phyloP scores from a whole-genome alignment of 768 basidiomycete genomes.

The Cantharellus anzutake region DNA sequence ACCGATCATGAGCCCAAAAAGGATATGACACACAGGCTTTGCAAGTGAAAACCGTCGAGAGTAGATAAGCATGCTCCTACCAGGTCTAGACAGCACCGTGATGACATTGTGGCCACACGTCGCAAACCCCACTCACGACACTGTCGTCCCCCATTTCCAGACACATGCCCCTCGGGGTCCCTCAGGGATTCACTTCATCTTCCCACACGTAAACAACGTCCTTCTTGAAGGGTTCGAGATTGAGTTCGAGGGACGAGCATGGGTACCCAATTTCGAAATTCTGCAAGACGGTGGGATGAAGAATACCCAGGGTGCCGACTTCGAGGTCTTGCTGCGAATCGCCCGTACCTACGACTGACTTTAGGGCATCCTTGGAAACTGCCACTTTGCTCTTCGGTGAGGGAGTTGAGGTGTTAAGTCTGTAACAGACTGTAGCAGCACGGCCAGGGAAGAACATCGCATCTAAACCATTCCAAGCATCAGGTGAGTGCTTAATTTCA shows the following conservation, averaged over 20 bases:
- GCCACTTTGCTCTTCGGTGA: conserved; percentile 13
- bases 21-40: too few relatives aligned
- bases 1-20: too few relatives aligned
- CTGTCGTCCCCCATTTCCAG: too few relatives aligned
- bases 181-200: not conserved
- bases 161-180: too few relatives aligned
- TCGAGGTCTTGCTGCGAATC: conserved; percentile 31
- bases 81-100: too few relatives aligned
- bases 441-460: conserved; percentile 89
- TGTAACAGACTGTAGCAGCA: conserved; percentile 81
- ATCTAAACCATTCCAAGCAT: conserved; percentile 29
- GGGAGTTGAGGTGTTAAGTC: conserved; percentile 25
- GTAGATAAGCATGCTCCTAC: too few relatives aligned
- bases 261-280: conserved; percentile 92
- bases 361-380: conserved; percentile 26
- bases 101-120: too few relatives aligned
- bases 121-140: too few relatives aligned
- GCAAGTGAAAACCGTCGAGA: too few relatives aligned
- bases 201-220: conserved; percentile 18
- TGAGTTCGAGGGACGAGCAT: conserved; percentile 88
- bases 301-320: conserved; percentile 81
- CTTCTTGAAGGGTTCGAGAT: conserved; percentile 85
- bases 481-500: not conserved
- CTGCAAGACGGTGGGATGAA: conserved; percentile 79
- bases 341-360: conserved; percentile 23